A percentile compares a stretch with the other conserved stretches of the same genome.
phyloP scores from a whole-genome alignment of 2,329 filamentous ascomycete genomes.

The Cercospora sp. region DNA sequence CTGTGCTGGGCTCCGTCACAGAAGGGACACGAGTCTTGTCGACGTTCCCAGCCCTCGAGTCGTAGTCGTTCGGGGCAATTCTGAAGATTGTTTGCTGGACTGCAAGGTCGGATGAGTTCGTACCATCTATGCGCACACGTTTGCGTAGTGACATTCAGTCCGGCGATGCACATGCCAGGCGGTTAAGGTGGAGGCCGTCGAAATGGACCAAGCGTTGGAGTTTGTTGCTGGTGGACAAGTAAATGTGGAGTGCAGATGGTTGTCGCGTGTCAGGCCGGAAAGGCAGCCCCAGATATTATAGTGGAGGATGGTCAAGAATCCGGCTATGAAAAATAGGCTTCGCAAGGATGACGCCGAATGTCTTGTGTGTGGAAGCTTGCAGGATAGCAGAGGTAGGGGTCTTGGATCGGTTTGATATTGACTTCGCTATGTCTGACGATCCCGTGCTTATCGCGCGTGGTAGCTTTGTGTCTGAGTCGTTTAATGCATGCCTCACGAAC shows the following conservation, averaged over 20 bases:
- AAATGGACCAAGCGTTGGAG: background rate
- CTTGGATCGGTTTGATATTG: background rate
- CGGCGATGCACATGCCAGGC: slow-evolving; percentile 51
- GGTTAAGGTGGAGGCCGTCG: background rate
- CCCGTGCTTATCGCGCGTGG: slow-evolving; percentile 7
- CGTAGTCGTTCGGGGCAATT: slow-evolving; percentile 49
- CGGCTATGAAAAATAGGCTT: slow-evolving; percentile 3
- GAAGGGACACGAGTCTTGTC: slow-evolving; percentile 51
- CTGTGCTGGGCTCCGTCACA: slow-evolving; percentile 42
- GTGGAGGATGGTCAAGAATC: slow-evolving; percentile 12
- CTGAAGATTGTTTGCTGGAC: slow-evolving; percentile 46
- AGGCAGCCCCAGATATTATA: slow-evolving; percentile 9
- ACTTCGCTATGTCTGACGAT: background rate
- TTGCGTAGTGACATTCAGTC: slow-evolving; percentile 50
- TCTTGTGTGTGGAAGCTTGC: slow-evolving; percentile 13
- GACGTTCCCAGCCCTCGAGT: slow-evolving; percentile 53
- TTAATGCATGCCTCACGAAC: slow-evolving; percentile 6
- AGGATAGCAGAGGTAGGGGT: slow-evolving; percentile 1
- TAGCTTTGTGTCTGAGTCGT: slow-evolving; percentile 1
- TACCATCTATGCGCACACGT: slow-evolving; percentile 54
- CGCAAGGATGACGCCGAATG: slow-evolving; percentile 17
- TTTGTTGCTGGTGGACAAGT: slow-evolving; percentile 2
- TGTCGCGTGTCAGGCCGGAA: slow-evolving; percentile 2
- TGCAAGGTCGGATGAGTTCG: slow-evolving; percentile 48
- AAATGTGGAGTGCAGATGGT: slow-evolving; percentile 4